phyloP scores from a whole-genome alignment of 306 rosid genomes.

The Erythrophleum fordii region DNA sequence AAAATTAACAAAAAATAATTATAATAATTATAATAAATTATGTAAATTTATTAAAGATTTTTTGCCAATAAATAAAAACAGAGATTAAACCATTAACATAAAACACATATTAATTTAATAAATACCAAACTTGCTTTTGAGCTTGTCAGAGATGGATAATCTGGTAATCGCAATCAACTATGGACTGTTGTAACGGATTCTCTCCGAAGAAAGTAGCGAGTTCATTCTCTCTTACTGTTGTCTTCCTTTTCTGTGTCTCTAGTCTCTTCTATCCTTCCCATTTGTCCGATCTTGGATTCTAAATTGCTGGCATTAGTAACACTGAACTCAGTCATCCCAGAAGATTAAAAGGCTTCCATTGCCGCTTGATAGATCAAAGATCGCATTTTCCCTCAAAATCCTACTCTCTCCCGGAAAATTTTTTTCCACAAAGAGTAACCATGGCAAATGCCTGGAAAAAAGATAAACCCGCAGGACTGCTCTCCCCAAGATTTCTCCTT shows the following conservation, averaged over 20 bases:
- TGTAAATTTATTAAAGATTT: too few species aligned
- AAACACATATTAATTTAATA: too few species aligned
- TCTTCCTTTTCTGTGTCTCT: too few species aligned
- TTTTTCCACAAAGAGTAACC: neutral
- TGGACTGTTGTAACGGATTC: too few species aligned
- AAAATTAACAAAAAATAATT: too few species aligned
- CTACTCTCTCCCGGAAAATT: neutral
- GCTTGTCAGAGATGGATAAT: too few species aligned
- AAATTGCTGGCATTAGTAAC: neutral
- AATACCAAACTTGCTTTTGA: too few species aligned
- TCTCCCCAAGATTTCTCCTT: slow-evolving; percentile 58
- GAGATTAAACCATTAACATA: too few species aligned
- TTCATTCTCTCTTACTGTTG: neutral
- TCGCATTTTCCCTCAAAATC: neutral
- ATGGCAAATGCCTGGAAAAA: slow-evolving; percentile 97
- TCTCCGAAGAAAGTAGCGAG: neutral
- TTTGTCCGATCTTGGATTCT: neutral
- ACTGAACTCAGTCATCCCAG: neutral
- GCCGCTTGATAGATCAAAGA: slow-evolving; percentile 30
- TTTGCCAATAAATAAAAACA: too few species aligned
- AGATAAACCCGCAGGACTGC: slow-evolving; percentile 58
- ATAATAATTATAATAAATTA: too few species aligned
- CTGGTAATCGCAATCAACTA: too few species aligned
- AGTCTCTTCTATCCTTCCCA: too few species aligned
- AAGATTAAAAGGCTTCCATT: neutral